phyloP scores from a whole-genome alignment of 306 rosid genomes.

The Malus sylvestris region DNA sequence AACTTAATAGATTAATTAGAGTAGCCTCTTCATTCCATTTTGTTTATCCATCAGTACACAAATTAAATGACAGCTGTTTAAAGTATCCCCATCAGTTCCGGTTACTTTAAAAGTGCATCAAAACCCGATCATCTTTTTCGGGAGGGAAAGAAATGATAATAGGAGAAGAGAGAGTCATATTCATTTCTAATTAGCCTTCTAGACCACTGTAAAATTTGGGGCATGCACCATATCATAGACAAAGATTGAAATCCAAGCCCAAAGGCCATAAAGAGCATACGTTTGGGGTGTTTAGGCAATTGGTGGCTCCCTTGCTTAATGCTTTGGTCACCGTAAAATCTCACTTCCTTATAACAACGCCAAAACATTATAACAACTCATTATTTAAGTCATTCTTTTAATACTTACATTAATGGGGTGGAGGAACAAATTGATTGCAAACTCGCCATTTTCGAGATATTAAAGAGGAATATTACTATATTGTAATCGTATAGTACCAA shows the following conservation, averaged over 20 bases:
- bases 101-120: background rate
- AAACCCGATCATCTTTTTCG: background rate
- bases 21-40: background rate
- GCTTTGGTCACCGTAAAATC: background rate
- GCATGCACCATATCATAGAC: background rate
- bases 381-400: no score
- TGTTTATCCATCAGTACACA: background rate
- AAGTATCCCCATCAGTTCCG: background rate
- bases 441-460: rapidly evolving
- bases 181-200: background rate
- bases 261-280: background rate
- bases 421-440: background rate
- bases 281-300: background rate
- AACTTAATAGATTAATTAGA: background rate
- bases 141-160: no score
- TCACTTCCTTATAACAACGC: background rate
- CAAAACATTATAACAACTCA: background rate
- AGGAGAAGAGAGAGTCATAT: no score
- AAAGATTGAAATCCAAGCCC: background rate
- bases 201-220: background rate
- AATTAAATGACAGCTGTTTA: no score
- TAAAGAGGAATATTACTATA: no score
- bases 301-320: background rate
- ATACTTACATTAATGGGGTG: background rate
- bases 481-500: no score